Percentiles rank a stretch among this genome's conserved stretches.
Evolutionary conservation across 345 rosid genomes (phyloP).

Genomic region (Salix exigua): DNA sequence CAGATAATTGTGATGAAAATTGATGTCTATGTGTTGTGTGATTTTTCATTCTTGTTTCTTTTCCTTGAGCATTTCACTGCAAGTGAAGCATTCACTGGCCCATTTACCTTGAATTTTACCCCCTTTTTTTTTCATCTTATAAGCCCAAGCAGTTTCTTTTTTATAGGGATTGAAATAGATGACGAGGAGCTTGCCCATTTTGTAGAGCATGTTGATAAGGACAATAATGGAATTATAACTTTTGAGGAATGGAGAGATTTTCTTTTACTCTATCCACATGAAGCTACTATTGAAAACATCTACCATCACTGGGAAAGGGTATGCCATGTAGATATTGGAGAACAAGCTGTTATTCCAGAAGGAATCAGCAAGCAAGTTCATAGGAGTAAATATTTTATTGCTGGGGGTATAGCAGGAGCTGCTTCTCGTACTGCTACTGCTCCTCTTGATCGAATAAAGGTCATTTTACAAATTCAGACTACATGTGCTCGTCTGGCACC

Average conservation of each 20-base stretch:
- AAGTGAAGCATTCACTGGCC: neutral
- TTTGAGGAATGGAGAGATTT: constrained; percentile 97
- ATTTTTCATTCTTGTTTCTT: neutral
- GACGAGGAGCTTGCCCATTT: constrained; percentile 84
- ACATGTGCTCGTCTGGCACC: constrained; percentile 52
- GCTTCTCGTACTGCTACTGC: constrained; percentile 88
- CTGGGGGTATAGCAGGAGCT: constrained; percentile 91
- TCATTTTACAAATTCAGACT: constrained; percentile 75
- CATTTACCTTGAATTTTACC: neutral
- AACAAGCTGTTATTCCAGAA: constrained; percentile 77
- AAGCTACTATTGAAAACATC: constrained; percentile 87
- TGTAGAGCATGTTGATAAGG: constrained; percentile 93
- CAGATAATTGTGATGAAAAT: neutral
- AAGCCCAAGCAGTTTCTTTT: constrained; percentile 26
- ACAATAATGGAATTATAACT: constrained; percentile 79
- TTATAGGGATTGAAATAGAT: constrained; percentile 52
- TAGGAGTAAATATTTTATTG: constrained; percentile 71
- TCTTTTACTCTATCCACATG: constrained; percentile 86
- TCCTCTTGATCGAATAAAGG: constrained; percentile 88
- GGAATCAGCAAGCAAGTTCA: constrained; percentile 78
- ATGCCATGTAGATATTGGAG: constrained; percentile 85
- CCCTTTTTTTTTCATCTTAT: constrained; percentile 22
- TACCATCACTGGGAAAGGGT: constrained; percentile 85
- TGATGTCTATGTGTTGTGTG: neutral
- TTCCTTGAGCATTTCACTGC: neutral